Evolutionary conservation across 1,284 basidiomycete genomes (phyloP), one percentile per base, ranked within the genome.

Genomic region (Neonothopanus nambi): DNA sequence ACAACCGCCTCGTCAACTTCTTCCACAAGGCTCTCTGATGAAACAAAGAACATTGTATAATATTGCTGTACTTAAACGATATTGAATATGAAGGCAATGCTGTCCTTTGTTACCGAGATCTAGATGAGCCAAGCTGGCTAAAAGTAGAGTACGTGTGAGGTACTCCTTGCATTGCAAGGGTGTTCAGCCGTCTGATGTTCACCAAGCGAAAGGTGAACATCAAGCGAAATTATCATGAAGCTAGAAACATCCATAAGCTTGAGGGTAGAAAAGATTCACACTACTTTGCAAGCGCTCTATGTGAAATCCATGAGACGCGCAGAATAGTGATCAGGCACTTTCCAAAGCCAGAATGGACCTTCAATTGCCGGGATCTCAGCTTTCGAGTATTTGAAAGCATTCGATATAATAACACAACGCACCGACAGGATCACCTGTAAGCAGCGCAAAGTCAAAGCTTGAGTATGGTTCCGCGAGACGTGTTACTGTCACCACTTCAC

Each of bases 131-230:
- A 28, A 28, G 26, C 26, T 28, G 26, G 26, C 26, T n/a, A n/a
- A n/a, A n/a, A n/a, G n/a, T n/a, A n/a, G n/a, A n/a, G 0, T 94
- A 96, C 63, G 83, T 81, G 1, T 79, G 80, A 64, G 90, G 89
- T 33, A 82, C 82, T 1, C 82, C 82, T 20, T 81, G 90, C 41
- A 77, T 90, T 38, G 86, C 91, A 20, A 94, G 93, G 5, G 94
- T 96, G 69, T 90, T 97, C 55, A 87, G 94, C n/a, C n/a, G n/a
- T n/a, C n/a, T n/a, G n/a, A n/a, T n/a, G n/a, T n/a, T n/a, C n/a
- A n/a, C n/a, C n/a, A n/a, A n/a, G n/a, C n/a, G n/a, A n/a, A n/a
- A n/a, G n/a, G n/a, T n/a, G n/a, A n/a, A n/a, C n/a, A n/a, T n/a
- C n/a, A n/a, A n/a, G n/a, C n/a, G n/a, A n/a, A n/a, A n/a, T n/a